Conservation (phyloP, 495 filamentous ascomycete species). For the Penicillium nucicola region DNA sequence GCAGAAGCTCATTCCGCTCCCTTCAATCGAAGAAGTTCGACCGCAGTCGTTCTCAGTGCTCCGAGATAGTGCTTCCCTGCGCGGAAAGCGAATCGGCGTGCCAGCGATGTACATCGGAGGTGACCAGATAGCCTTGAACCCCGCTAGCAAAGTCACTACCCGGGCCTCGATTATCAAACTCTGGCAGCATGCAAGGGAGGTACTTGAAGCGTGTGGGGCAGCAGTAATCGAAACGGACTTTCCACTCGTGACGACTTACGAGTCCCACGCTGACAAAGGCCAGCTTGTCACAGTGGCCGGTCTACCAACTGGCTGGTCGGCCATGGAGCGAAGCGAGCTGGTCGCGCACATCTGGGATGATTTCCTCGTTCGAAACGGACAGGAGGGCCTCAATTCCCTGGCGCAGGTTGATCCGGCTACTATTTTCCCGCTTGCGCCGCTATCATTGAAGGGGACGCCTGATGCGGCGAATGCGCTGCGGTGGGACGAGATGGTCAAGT, state of each 20-base stretch:
- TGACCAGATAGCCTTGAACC: slow-evolving; percentile 13
- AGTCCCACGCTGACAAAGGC: slow-evolving; percentile 25
- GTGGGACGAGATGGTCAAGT: slow-evolving; percentile 34
- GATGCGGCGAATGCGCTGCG: slow-evolving; percentile 28
- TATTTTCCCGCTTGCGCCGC: slow-evolving; percentile 33
- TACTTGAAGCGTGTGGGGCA: slow-evolving; percentile 27
- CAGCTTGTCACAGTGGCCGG: slow-evolving; percentile 30
- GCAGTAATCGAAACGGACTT: slow-evolving; percentile 34
- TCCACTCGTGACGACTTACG: slow-evolving; percentile 29
- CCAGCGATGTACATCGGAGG: slow-evolving; percentile 36
- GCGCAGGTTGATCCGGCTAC: slow-evolving; percentile 25
- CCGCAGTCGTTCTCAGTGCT: slow-evolving; percentile 21
- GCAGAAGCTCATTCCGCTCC: slow-evolving; percentile 24
- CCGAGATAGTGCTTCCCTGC: slow-evolving; percentile 14
- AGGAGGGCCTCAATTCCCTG: slow-evolving; percentile 23
- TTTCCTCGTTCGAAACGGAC: slow-evolving; percentile 25
- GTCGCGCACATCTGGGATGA: slow-evolving; percentile 36
- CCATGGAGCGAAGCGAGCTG: slow-evolving; percentile 32
- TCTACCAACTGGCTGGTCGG: slow-evolving; percentile 30
- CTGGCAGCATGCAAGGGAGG: slow-evolving; percentile 23
- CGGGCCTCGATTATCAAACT: slow-evolving; percentile 29
- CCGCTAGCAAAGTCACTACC: slow-evolving; percentile 21
- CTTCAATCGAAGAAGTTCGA: slow-evolving; percentile 22
- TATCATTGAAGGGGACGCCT: slow-evolving; percentile 26
- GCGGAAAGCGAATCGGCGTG: slow-evolving; percentile 30